Percentiles rank a stretch among this genome's conserved stretches.
These are phyloP conservation scores for Echinosophora koreensis DNA, from an alignment of 306 rosid genomes.

Conservation along the genomic window DNA sequence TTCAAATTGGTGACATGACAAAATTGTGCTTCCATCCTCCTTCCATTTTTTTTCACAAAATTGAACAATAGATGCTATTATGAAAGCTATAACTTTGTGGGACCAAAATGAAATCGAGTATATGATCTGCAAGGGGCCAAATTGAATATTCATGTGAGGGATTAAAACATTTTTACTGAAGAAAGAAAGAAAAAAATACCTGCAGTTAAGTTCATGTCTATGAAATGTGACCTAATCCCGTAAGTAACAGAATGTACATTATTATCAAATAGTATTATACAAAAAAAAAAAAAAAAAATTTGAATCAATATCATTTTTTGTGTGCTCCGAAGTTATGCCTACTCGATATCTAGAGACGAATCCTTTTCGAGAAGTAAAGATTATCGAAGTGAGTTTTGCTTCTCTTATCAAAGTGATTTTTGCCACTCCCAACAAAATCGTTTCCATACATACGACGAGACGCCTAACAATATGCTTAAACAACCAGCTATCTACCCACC, in stretches of 20 bases:
- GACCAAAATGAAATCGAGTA: not conserved
- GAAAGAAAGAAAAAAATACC: not conserved
- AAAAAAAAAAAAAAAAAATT: too few relatives aligned
- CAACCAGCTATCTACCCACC: too few relatives aligned
- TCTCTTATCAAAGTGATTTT: too few relatives aligned
- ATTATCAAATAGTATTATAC: not conserved
- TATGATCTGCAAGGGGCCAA: not conserved
- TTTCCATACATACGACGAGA: too few relatives aligned
- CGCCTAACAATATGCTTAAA: too few relatives aligned
- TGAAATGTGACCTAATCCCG: not conserved
- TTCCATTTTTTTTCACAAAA: not conserved
- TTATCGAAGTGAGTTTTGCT: too few relatives aligned
- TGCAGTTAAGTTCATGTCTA: slow-evolving; percentile 3
- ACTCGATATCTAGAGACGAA: too few relatives aligned
- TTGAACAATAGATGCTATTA: not conserved
- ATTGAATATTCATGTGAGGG: not conserved
- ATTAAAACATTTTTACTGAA: not conserved
- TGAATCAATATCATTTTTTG: too few relatives aligned
- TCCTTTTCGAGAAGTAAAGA: too few relatives aligned
- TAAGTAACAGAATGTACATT: not conserved
- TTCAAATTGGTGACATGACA: not conserved
- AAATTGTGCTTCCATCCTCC: not conserved
- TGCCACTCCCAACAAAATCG: too few relatives aligned
- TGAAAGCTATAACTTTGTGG: not conserved
- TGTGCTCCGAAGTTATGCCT: too few relatives aligned